phyloP scores from a whole-genome alignment of 192 early-diverging fungal genomes.

The Rhizophlyctis rosea region DNA sequence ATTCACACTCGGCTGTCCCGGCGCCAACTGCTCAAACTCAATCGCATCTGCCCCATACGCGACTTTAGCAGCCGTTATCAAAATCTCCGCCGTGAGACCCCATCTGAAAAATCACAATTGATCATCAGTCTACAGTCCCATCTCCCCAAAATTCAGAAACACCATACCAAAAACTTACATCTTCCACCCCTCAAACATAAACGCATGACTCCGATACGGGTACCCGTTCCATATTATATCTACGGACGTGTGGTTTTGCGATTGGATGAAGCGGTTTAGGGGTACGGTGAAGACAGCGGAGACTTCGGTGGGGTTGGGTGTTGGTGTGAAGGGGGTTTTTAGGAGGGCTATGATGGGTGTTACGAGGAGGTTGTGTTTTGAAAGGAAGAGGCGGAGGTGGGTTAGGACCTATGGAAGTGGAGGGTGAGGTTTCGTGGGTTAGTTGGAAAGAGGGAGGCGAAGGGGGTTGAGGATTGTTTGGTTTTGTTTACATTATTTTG shows the following conservation, averaged over 20 bases:
- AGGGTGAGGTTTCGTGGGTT: too few relatives aligned
- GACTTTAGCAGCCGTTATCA: slow-evolving; percentile 10
- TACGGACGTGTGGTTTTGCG: slow-evolving; percentile 5
- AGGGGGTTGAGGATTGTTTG: too few relatives aligned
- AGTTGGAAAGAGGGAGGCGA: too few relatives aligned
- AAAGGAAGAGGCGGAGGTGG: slow-evolving; percentile 19
- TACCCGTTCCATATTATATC: slow-evolving; percentile 10
- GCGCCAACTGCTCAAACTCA: slow-evolving; percentile 17
- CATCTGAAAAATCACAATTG: slow-evolving; percentile 4
- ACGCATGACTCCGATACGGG: slow-evolving; percentile 13
- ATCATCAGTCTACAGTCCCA: not conserved
- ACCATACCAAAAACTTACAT: slow-evolving; percentile 6
- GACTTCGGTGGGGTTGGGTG: slow-evolving; percentile 29
- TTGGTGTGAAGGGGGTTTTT: slow-evolving; percentile 8
- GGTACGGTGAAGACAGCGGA: slow-evolving; percentile 31
- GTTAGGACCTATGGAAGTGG: slow-evolving; percentile 19
- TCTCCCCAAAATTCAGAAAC: not conserved
- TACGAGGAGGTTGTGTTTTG: slow-evolving; percentile 26
- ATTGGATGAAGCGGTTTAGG: slow-evolving; percentile 16
- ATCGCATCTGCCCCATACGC: slow-evolving; percentile 13
- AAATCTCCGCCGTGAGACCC: slow-evolving; percentile 25
- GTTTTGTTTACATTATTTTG: too few relatives aligned
- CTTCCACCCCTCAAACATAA: slow-evolving; percentile 11
- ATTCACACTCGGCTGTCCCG: slow-evolving; percentile 8
- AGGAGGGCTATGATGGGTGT: slow-evolving; percentile 27